Percentiles rank a stretch among this genome's conserved stretches.
Conservation (phyloP, 371 early-diverging fungal genomes). For the Apophysomyces sp. region DNA sequence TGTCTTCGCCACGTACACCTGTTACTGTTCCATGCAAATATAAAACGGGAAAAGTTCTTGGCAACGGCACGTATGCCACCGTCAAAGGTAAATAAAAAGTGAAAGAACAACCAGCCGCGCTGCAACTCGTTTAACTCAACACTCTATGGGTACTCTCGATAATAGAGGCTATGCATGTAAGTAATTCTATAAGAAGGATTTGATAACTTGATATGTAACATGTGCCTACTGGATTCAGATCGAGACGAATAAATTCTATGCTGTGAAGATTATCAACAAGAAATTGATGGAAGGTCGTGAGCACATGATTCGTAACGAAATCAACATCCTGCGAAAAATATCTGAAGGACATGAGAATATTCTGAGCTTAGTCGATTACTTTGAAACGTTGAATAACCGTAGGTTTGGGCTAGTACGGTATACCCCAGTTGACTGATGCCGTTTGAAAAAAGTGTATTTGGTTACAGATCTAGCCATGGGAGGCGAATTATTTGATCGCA, state of each 20-base stretch:
- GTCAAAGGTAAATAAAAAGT: slow-evolving; percentile 61
- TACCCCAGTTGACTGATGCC: neutral
- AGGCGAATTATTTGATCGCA: slow-evolving; percentile 92
- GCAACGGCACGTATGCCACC: slow-evolving; percentile 70
- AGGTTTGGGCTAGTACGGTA: slow-evolving; percentile 17
- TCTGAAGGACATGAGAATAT: slow-evolving; percentile 89
- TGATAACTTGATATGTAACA: neutral
- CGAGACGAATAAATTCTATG: slow-evolving; percentile 82
- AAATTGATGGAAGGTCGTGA: slow-evolving; percentile 86
- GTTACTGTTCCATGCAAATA: slow-evolving; percentile 68
- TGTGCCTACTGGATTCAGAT: slow-evolving; percentile 45
- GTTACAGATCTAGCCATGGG: slow-evolving; percentile 90
- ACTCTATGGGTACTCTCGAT: neutral
- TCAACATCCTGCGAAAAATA: slow-evolving; percentile 79
- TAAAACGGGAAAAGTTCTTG: slow-evolving; percentile 65
- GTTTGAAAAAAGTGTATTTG: slow-evolving; percentile 65
- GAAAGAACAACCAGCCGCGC: too few species aligned
- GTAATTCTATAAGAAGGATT: neutral
- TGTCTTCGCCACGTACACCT: slow-evolving; percentile 25
- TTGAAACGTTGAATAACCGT: slow-evolving; percentile 89
- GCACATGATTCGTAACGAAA: slow-evolving; percentile 90
- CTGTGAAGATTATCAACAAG: slow-evolving; percentile 92
- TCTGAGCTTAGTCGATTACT: slow-evolving; percentile 85
- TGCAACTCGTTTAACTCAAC: too few species aligned
- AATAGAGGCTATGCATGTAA: slow-evolving; percentile 53